Conservation (phyloP, 139 green algal species). For the Protoeuglena noctilucae region DNA sequence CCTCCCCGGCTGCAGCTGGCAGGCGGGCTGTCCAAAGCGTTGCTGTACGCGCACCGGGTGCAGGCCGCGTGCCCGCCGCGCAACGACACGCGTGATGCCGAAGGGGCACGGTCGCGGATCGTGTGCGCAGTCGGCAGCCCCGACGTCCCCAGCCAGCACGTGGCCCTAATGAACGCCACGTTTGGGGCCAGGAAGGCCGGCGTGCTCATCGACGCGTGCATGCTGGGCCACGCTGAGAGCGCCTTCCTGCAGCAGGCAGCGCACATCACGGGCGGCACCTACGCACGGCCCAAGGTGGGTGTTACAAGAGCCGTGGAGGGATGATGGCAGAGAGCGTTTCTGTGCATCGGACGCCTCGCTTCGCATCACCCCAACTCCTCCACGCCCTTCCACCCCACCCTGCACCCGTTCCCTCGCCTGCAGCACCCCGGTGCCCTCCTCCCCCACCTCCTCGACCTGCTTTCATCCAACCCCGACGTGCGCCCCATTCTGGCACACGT, state of each 20-base stretch:
- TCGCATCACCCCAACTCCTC: neutral
- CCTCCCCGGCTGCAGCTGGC: no score
- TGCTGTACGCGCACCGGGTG: no score
- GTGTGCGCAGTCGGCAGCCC: conserved; percentile 18
- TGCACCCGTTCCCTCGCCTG: neutral
- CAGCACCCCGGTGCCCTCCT: no score
- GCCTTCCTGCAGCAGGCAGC: conserved; percentile 29
- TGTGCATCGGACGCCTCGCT: conserved; percentile 10
- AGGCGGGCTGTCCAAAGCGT: no score
- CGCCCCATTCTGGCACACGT: no score
- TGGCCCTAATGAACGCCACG: conserved; percentile 27
- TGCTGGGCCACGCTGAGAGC: conserved; percentile 17
- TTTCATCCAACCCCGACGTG: no score
- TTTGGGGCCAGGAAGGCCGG: conserved; percentile 13
- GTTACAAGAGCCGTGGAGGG: no score
- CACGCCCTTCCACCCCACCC: neutral
- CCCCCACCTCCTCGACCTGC: no score
- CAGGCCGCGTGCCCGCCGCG: no score
- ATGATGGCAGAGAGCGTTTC: conserved; percentile 12
- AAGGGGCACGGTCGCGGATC: no score
- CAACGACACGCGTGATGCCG: no score
- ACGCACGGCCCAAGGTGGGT: conserved; percentile 6
- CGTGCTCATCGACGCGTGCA: conserved; percentile 14
- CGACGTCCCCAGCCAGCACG: conserved; percentile 16
- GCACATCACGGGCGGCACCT: conserved; percentile 20